A percentile compares a stretch with the other conserved stretches of the same genome.
phyloP scores from a whole-genome alignment of 176 grass and related monocot species.

The Musa beccarii region DNA sequence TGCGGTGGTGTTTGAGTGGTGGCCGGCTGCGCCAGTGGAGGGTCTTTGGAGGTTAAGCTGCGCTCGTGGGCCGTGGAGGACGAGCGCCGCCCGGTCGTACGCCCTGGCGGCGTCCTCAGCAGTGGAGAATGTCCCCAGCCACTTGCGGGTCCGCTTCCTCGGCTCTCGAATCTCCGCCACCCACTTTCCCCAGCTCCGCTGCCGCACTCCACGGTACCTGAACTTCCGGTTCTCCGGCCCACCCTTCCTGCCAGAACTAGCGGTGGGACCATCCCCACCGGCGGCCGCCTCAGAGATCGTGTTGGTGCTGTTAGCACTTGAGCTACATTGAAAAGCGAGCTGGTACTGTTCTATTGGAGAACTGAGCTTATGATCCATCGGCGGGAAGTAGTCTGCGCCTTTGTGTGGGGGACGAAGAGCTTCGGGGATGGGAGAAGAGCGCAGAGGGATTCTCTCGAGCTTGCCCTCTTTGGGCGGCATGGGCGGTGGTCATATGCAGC shows the following conservation, averaged over 20 bases:
- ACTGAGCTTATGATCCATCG: neutral
- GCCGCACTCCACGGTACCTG: conserved; percentile 10
- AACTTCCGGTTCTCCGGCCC: conserved; percentile 13
- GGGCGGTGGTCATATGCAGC: conserved; percentile 71
- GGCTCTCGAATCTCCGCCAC: conserved; percentile 22
- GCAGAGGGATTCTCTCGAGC: neutral
- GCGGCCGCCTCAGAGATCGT: neutral
- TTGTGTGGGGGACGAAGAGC: conserved; percentile 21
- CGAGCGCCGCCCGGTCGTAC: conserved; percentile 78
- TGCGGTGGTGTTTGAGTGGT: conserved; percentile 10
- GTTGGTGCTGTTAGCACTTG: neutral
- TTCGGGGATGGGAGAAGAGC: neutral
- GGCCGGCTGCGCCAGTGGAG: neutral
- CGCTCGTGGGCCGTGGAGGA: conserved; percentile 62
- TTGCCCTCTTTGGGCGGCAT: conserved; percentile 44
- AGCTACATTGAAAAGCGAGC: neutral
- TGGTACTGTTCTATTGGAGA: conserved; percentile 3
- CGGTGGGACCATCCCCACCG: neutral
- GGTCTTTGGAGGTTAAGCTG: conserved; percentile 72
- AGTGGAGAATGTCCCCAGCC: conserved; percentile 75
- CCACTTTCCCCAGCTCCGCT: conserved; percentile 22
- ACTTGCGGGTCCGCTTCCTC: conserved; percentile 31
- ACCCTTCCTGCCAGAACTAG: neutral
- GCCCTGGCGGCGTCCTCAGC: conserved; percentile 87
- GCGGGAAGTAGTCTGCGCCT: neutral